Evolutionary conservation across 306 rosid genomes (phyloP).

Genomic region (Clitoria ternatea): DNA sequence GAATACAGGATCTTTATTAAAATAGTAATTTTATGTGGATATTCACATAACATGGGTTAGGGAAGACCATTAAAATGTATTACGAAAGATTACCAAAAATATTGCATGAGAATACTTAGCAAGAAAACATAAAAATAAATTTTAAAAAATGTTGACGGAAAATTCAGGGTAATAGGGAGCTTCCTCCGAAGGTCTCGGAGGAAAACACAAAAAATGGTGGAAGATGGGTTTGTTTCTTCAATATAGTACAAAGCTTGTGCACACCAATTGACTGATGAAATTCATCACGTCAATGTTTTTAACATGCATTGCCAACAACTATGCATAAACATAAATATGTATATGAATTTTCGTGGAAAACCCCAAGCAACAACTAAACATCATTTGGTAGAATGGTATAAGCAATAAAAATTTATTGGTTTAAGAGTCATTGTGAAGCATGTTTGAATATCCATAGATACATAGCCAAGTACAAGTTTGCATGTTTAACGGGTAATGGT

Average conservation of each 20-base stretch:
- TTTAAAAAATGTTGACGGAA: too few species aligned
- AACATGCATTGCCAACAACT: too few species aligned
- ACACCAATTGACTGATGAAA: neutral
- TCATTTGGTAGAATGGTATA: neutral
- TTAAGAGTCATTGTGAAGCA: neutral
- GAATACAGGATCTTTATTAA: too few species aligned
- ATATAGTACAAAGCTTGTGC: neutral
- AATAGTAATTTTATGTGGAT: too few species aligned
- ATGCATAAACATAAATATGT: too few species aligned
- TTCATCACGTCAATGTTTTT: neutral
- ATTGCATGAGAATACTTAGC: too few species aligned
- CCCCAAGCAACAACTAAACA: neutral
- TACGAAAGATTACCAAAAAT: too few species aligned
- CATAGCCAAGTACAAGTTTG: neutral
- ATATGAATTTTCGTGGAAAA: neutral
- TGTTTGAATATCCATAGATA: neutral
- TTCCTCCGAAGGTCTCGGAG: neutral
- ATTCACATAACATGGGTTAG: too few species aligned
- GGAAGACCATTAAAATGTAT: too few species aligned
- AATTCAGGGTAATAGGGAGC: neutral
- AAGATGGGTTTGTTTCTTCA: neutral
- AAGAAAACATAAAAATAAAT: too few species aligned
- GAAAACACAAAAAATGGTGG: too few species aligned
- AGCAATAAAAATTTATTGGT: neutral
- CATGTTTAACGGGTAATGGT: neutral